Conservation (phyloP, 208 protist genomes). For the Trypanosoma lewisi region DNA sequence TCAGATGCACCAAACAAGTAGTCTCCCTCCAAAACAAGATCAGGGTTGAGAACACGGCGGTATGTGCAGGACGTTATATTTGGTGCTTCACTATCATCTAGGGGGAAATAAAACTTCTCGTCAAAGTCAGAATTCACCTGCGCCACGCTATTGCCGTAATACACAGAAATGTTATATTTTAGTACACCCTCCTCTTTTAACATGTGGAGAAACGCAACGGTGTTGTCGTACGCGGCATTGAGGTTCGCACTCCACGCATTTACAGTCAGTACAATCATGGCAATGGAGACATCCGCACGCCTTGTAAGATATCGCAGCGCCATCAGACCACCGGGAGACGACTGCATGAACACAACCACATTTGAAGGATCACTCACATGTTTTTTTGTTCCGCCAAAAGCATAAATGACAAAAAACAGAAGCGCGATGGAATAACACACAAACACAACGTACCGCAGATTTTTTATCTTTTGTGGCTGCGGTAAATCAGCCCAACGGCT, state of each 20-base stretch:
- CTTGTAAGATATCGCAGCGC: constrained; percentile 64
- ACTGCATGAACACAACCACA: constrained; percentile 68
- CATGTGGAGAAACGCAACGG: constrained; percentile 30
- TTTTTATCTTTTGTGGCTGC: constrained; percentile 73
- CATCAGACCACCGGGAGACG: constrained; percentile 50
- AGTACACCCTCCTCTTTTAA: constrained; percentile 42
- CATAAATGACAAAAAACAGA: constrained; percentile 72
- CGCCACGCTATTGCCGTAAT: constrained; percentile 41
- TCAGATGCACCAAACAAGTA: constrained; percentile 32
- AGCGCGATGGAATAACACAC: constrained; percentile 62
- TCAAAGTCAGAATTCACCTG: constrained; percentile 22
- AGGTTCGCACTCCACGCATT: constrained; percentile 42
- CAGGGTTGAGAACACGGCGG: constrained; percentile 18
- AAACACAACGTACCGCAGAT: constrained; percentile 45
- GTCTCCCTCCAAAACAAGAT: constrained; percentile 19
- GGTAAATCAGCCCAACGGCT: constrained; percentile 43
- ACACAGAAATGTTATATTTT: constrained; percentile 36
- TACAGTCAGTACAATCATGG: constrained; percentile 58
- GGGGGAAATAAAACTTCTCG: constrained; percentile 9
- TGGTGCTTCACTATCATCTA: not conserved
- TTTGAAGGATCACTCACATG: constrained; percentile 25
- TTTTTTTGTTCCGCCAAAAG: constrained; percentile 56
- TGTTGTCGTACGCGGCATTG: constrained; percentile 28
- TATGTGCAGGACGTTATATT: constrained; percentile 29
- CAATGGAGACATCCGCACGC: constrained; percentile 52